Evolutionary conservation across 805 yeast genomes (phyloP).

Genomic region (Vanderwaltozyma yarrowii): DNA sequence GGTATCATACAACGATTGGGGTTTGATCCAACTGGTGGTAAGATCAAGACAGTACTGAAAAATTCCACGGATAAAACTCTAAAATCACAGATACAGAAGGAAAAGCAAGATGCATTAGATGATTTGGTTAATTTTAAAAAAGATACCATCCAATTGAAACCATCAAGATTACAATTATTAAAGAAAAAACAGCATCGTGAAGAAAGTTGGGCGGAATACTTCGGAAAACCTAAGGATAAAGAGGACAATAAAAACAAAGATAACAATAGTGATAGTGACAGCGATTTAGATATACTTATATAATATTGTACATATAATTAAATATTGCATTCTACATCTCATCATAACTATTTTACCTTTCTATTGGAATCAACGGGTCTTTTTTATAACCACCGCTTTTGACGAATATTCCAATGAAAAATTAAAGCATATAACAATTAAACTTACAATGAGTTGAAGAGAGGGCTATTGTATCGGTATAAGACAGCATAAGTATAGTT

Average conservation of each 20-base stretch:
- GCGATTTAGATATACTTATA: conserved; percentile 27
- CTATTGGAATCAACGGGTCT: too few species aligned
- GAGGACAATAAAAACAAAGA: not conserved
- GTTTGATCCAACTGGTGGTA: conserved; percentile 40
- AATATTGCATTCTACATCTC: too few species aligned
- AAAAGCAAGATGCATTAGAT: conserved; percentile 17
- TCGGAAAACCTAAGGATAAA: conserved; percentile 15
- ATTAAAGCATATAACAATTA: too few species aligned
- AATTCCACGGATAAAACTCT: conserved; percentile 5
- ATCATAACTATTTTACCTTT: too few species aligned
- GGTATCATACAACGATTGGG: conserved; percentile 36
- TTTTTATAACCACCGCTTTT: too few species aligned
- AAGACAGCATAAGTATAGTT: not conserved
- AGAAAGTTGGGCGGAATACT: conserved; percentile 22
- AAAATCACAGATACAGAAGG: conserved; percentile 6
- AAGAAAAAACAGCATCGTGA: conserved; percentile 24
- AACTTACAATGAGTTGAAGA: not conserved
- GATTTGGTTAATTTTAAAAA: conserved; percentile 27
- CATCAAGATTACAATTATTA: conserved; percentile 24
- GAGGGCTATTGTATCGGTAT: not conserved
- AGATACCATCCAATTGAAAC: conserved; percentile 26
- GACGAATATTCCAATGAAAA: too few species aligned
- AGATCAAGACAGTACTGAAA: conserved; percentile 13
- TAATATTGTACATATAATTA: not conserved
- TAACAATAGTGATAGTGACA: conserved; percentile 13